Evolutionary conservation across 345 rosid species (phyloP).

Genomic region (Aquilaria sinensis): DNA sequence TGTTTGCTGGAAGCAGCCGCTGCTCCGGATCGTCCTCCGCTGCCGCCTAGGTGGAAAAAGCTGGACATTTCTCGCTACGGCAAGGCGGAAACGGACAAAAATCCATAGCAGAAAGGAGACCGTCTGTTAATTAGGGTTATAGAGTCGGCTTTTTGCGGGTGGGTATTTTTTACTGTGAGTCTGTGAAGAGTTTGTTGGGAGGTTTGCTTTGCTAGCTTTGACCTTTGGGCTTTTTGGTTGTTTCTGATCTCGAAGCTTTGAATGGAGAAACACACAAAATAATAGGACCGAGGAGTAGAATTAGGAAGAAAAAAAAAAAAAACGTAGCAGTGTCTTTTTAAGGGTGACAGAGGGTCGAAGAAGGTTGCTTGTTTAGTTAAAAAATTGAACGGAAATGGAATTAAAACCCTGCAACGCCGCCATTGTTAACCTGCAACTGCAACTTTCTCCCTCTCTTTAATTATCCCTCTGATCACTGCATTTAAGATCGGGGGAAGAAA

Average conservation of each 20-base stretch:
- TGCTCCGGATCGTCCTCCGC: slow-evolving; percentile 35
- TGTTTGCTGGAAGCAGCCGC: slow-evolving; percentile 27
- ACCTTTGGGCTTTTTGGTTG: neutral
- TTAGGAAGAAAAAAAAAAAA: too few relatives aligned
- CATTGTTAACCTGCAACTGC: slow-evolving; percentile 25
- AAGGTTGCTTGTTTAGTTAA: slow-evolving; percentile 15
- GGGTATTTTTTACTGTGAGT: too few relatives aligned
- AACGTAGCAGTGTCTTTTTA: too few relatives aligned
- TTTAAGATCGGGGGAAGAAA: slow-evolving; percentile 7
- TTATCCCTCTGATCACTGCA: slow-evolving; percentile 9
- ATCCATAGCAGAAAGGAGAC: slow-evolving; percentile 40
- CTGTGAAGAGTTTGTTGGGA: too few relatives aligned
- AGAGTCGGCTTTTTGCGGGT: too few relatives aligned
- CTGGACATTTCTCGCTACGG: slow-evolving; percentile 66
- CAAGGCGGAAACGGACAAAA: slow-evolving; percentile 23
- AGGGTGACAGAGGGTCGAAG: too few relatives aligned
- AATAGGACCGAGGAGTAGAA: too few relatives aligned
- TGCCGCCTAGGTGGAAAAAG: slow-evolving; percentile 66
- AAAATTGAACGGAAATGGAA: slow-evolving; percentile 56
- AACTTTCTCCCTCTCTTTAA: slow-evolving; percentile 16
- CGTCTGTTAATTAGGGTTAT: too few relatives aligned
- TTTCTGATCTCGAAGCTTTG: too few relatives aligned
- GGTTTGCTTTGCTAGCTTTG: neutral
- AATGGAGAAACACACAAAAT: too few relatives aligned
- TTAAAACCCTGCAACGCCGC: slow-evolving; percentile 53